Percentiles rank a stretch among this genome's conserved stretches.
Evolutionary conservation across 306 rosid species (phyloP).

Genomic region (Prunus persica): DNA sequence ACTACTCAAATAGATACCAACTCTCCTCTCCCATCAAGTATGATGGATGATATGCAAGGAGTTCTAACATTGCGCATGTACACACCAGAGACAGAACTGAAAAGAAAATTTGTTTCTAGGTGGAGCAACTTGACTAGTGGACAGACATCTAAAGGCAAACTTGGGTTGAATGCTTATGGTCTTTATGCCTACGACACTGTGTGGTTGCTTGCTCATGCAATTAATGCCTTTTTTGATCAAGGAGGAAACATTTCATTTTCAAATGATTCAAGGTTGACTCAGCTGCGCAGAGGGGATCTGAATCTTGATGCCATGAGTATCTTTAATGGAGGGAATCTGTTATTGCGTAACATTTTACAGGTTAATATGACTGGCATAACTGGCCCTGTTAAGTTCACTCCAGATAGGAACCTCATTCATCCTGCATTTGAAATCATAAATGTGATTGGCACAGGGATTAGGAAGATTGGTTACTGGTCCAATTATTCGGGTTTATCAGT

Average conservation of each 20-base stretch:
- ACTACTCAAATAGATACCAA: slow-evolving; percentile 54
- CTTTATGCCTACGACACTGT: slow-evolving; percentile 89
- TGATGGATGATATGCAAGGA: slow-evolving; percentile 64
- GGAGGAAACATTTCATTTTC: slow-evolving; percentile 72
- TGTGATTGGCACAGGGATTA: slow-evolving; percentile 61
- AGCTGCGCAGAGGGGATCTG: slow-evolving; percentile 29
- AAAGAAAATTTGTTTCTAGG: slow-evolving; percentile 60
- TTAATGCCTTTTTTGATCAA: slow-evolving; percentile 66
- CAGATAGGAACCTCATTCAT: slow-evolving; percentile 50
- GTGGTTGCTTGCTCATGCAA: slow-evolving; percentile 75
- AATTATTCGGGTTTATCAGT: slow-evolving; percentile 75
- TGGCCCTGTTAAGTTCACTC: slow-evolving; percentile 57
- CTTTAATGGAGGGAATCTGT: slow-evolving; percentile 57
- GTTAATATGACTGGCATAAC: slow-evolving; percentile 76
- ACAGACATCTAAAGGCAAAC: slow-evolving; percentile 16
- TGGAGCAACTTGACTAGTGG: slow-evolving; percentile 75
- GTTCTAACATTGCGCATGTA: slow-evolving; percentile 60
- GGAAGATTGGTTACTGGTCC: slow-evolving; percentile 90
- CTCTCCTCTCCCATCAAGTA: slow-evolving; percentile 39
- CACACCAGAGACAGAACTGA: slow-evolving; percentile 64
- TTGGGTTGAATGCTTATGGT: slow-evolving; percentile 53
- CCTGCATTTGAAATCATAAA: slow-evolving; percentile 89
- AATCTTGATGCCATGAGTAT: slow-evolving; percentile 68
- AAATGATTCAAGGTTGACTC: slow-evolving; percentile 49
- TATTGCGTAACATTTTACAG: slow-evolving; percentile 47